Percentiles rank a stretch among this genome's conserved stretches.
Evolutionary conservation across 2,329 filamentous ascomycete genomes (phyloP).

Genomic region (Trichoderma hamatum): DNA sequence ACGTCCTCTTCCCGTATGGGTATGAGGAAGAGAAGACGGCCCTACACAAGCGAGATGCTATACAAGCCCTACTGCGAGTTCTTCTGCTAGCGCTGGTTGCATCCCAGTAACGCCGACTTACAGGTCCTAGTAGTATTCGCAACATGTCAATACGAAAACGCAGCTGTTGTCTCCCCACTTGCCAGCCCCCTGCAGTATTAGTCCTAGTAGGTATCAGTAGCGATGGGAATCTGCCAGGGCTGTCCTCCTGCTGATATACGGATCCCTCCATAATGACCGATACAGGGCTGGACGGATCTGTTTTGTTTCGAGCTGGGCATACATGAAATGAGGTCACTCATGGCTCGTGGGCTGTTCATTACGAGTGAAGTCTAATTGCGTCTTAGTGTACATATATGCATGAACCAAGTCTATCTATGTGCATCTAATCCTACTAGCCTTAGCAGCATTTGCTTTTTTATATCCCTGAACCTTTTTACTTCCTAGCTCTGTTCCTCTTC

Average conservation of each 20-base stretch:
- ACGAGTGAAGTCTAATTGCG: not conserved
- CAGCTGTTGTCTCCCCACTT: not conserved
- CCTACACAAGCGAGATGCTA: not conserved
- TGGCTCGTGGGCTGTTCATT: not conserved
- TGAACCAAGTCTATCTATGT: slow-evolving; percentile 20
- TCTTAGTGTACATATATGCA: slow-evolving; percentile 4
- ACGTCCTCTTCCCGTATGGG: not conserved
- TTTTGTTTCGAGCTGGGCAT: slow-evolving; percentile 7
- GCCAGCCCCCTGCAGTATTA: not conserved
- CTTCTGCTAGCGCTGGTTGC: not conserved
- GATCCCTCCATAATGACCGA: not conserved
- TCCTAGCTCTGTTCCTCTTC: not conserved
- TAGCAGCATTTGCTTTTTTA: slow-evolving; percentile 19
- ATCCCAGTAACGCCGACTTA: not conserved
- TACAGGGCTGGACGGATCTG: not conserved
- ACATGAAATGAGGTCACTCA: slow-evolving; percentile 6
- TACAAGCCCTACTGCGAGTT: not conserved
- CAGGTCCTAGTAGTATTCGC: not conserved
- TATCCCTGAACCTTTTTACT: slow-evolving; percentile 18
- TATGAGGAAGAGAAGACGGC: not conserved
- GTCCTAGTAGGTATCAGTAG: not conserved
- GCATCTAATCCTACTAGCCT: not conserved
- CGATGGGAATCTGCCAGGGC: not conserved
- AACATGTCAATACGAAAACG: slow-evolving; percentile 4
- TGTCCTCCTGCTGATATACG: not conserved